Percentiles rank a stretch among this genome's conserved stretches.
phyloP scores from a whole-genome alignment of 2,329 filamentous ascomycete species.

The Aspergillus jensenii region DNA sequence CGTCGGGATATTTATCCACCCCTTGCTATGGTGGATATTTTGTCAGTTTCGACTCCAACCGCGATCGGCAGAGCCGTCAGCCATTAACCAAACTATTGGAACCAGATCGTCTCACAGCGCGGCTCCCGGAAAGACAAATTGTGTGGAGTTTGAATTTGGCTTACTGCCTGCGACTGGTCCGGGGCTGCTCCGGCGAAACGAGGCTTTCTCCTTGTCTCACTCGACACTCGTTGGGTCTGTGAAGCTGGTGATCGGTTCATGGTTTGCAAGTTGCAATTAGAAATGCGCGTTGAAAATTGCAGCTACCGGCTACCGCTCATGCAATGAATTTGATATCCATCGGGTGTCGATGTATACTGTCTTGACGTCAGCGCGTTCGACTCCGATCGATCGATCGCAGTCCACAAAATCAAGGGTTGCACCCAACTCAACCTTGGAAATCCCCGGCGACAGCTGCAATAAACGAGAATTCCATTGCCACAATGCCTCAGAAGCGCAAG shows the following conservation, averaged over 20 bases:
- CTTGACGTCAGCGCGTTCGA: background rate
- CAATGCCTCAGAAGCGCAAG: background rate
- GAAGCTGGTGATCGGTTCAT: background rate
- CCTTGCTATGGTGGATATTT: too few species aligned
- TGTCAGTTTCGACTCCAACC: too few species aligned
- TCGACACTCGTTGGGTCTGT: background rate
- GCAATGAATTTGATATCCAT: too few species aligned
- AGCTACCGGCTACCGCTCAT: too few species aligned
- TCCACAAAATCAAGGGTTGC: background rate
- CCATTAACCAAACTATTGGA: background rate
- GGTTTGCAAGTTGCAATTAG: too few species aligned
- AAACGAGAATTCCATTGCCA: too few species aligned
- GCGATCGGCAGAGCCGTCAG: background rate
- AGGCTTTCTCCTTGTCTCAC: background rate
- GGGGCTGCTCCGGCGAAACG: background rate
- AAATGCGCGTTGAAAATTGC: too few species aligned
- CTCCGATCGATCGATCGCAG: slow-evolving; percentile 2
- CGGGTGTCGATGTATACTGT: background rate
- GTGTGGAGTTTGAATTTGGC: background rate
- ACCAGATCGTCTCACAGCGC: background rate
- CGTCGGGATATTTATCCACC: too few species aligned
- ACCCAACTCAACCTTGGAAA: background rate
- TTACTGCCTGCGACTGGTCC: background rate
- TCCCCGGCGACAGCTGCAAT: background rate
- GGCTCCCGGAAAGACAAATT: background rate